phyloP scores from a whole-genome alignment of 257 asterid species.

The Penstemon eatonii region DNA sequence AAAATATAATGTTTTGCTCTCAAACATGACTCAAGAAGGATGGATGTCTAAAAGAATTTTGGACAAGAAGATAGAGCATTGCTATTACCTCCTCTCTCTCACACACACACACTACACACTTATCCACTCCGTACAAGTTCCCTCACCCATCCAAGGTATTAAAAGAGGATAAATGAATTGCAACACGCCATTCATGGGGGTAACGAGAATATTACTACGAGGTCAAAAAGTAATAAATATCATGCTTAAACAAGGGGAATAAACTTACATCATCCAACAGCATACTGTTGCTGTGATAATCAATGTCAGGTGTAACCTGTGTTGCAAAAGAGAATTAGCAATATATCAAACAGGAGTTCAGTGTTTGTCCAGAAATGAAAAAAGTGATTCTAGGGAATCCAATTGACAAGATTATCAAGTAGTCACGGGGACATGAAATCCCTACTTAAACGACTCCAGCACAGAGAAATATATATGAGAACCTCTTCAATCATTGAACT shows the following conservation, averaged over 20 bases:
- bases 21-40: too few species aligned
- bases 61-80: not conserved
- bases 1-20: too few species aligned
- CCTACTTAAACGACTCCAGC: too few species aligned
- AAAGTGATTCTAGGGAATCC: not conserved
- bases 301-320: slow-evolving; percentile 92
- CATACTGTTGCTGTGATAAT: slow-evolving; percentile 91
- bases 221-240: not conserved
- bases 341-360: not conserved
- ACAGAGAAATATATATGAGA: not conserved
- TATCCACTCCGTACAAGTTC: not conserved
- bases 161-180: slow-evolving; percentile 7
- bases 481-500: not conserved
- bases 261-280: slow-evolving; percentile 99
- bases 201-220: not conserved
- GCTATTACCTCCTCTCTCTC: slow-evolving; percentile 1
- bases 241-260: slow-evolving; percentile 24
- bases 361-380: slow-evolving; percentile 7
- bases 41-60: too few species aligned
- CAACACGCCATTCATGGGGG: slow-evolving; percentile 3
- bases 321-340: slow-evolving; percentile 23
- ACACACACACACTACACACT: not conserved
- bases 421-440: not conserved
- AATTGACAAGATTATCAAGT: slow-evolving; percentile 3
- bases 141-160: not conserved